These are phyloP conservation scores for Straminergon stramineum DNA, from an alignment of 225 moss, liverwort and hornwort species.

Conservation along the genomic window DNA sequence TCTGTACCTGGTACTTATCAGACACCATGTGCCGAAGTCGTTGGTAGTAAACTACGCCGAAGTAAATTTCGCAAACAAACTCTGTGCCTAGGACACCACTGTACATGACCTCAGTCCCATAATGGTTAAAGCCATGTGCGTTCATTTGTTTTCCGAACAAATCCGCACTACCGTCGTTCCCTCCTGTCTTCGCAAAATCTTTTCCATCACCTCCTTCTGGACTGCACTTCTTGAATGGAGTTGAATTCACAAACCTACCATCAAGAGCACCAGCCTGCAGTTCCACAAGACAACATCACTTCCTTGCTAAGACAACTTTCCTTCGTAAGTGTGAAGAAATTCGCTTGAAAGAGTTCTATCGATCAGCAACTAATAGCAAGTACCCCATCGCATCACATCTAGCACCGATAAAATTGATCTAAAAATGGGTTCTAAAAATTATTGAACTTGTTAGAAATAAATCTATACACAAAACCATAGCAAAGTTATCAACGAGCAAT, in stretches of 20 bases:
- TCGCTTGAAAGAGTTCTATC: background rate
- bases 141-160: slow-evolving; percentile 69
- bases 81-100: slow-evolving; percentile 88
- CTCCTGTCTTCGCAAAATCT: slow-evolving; percentile 20
- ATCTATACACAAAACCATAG: background rate
- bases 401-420: background rate
- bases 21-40: slow-evolving; percentile 96
- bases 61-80: slow-evolving; percentile 84
- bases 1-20: slow-evolving; percentile 89
- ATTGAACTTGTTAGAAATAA: background rate
- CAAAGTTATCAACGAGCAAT: background rate
- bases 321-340: background rate
- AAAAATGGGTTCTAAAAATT: background rate
- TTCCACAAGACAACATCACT: background rate
- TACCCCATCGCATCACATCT: background rate
- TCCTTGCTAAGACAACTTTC: background rate
- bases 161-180: slow-evolving; percentile 57
- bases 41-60: slow-evolving; percentile 93
- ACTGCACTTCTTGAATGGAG: slow-evolving; percentile 79
- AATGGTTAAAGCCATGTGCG: slow-evolving; percentile 77
- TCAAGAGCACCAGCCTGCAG: slow-evolving; percentile 73
- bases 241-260: slow-evolving; percentile 76
- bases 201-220: slow-evolving; percentile 15
- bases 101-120: slow-evolving; percentile 96
- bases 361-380: background rate